These are phyloP conservation scores for Pichia cephalocereana DNA, from an alignment of 805 yeast genomes.

Conservation along the genomic window DNA sequence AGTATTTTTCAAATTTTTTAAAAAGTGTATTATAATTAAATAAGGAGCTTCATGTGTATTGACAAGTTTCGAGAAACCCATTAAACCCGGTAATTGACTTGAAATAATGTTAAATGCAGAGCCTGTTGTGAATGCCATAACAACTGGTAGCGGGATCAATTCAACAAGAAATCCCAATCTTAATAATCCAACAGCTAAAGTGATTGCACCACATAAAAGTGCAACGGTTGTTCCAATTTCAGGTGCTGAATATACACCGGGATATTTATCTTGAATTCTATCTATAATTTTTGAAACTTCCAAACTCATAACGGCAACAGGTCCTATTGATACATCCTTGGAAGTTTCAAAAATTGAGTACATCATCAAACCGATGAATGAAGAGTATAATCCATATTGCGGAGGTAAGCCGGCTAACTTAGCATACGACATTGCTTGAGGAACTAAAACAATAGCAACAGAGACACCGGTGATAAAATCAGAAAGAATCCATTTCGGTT, in stretches of 20 bases:
- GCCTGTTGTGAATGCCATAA: slow-evolving; percentile 90
- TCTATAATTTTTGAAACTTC: slow-evolving; percentile 73
- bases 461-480: slow-evolving; percentile 89
- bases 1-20: slow-evolving; percentile 60
- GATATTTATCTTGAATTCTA: slow-evolving; percentile 40
- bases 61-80: slow-evolving; percentile 63
- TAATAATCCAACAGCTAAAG: slow-evolving; percentile 72
- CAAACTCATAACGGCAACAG: slow-evolving; percentile 93
- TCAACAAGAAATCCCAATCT: slow-evolving; percentile 84
- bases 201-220: slow-evolving; percentile 75
- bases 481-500: slow-evolving; percentile 55
- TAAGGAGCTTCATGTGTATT: slow-evolving; percentile 69
- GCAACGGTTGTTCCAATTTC: slow-evolving; percentile 75
- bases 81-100: slow-evolving; percentile 79
- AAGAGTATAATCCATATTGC: slow-evolving; percentile 82
- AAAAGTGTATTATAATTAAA: slow-evolving; percentile 56
- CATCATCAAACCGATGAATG: slow-evolving; percentile 82
- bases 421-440: slow-evolving; percentile 94
- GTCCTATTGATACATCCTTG: slow-evolving; percentile 92
- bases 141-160: slow-evolving; percentile 83
- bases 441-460: slow-evolving; percentile 89
- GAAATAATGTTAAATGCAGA: slow-evolving; percentile 74
- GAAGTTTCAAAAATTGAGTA: slow-evolving; percentile 92
- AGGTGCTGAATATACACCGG: slow-evolving; percentile 43
- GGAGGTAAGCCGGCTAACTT: slow-evolving; percentile 71